Evolutionary conservation across 2,329 filamentous ascomycete species (phyloP).

Genomic region (Tolypocladium tundrense): DNA sequence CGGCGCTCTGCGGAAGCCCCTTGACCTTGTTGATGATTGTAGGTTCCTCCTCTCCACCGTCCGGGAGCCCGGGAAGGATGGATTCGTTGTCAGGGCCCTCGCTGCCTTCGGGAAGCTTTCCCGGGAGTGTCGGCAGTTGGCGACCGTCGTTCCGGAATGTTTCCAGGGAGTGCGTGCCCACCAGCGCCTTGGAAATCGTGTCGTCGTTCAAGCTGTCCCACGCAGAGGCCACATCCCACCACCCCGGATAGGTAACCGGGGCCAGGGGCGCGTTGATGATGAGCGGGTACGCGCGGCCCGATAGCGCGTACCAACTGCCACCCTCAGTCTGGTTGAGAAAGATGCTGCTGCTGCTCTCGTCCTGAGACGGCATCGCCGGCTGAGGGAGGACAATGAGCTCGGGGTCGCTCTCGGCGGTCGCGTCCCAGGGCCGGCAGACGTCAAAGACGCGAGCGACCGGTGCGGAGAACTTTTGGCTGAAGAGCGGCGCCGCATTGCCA

Average conservation of each 20-base stretch:
- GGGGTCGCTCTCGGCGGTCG: conserved; percentile 52
- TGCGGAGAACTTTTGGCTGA: conserved; percentile 58
- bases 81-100: conserved; percentile 24
- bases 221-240: conserved; percentile 31
- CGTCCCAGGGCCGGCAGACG: conserved; percentile 63
- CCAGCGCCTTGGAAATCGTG: conserved; percentile 50
- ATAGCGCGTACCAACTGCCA: conserved; percentile 93
- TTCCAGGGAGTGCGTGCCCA: conserved; percentile 62
- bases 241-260: conserved; percentile 33
- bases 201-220: conserved; percentile 29
- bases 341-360: conserved; percentile 53
- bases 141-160: conserved; percentile 18
- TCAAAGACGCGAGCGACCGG: conserved; percentile 87
- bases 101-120: conserved; percentile 15
- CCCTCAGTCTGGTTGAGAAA: conserved; percentile 78
- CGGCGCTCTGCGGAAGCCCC: conserved; percentile 38
- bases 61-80: conserved; percentile 15
- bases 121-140: conserved; percentile 26
- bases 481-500: conserved; percentile 44
- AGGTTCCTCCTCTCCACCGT: conserved; percentile 21
- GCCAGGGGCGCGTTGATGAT: conserved; percentile 57
- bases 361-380: conserved; percentile 53
- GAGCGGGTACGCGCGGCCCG: conserved; percentile 74
- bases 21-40: conserved; percentile 40
- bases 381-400: conserved; percentile 81